Evolutionary conservation across 257 asterid genomes (phyloP).

Genomic region (Plectranthus barbatus): DNA sequence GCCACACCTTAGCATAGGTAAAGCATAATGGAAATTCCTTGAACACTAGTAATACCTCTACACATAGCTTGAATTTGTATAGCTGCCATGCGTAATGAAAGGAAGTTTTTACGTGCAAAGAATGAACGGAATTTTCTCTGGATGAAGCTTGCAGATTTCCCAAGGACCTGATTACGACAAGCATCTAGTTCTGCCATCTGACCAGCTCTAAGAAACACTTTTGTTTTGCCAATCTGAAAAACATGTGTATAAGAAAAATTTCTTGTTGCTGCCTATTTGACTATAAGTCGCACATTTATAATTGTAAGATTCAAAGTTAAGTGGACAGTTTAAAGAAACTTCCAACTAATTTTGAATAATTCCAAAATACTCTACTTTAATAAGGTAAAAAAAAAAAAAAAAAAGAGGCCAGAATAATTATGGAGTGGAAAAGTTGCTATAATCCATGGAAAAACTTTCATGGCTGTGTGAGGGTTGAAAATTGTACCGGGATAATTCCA

Average conservation of each 20-base stretch:
- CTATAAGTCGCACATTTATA: neutral
- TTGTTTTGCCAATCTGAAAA: conserved; percentile 79
- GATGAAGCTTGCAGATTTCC: conserved; percentile 53
- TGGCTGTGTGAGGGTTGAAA: neutral
- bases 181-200: conserved; percentile 91
- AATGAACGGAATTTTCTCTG: conserved; percentile 56
- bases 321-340: no score
- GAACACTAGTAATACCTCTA: conserved; percentile 47
- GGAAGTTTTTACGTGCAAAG: conserved; percentile 43
- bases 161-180: conserved; percentile 61
- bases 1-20: neutral
- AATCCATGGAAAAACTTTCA: neutral
- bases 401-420: neutral
- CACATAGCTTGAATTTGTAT: conserved; percentile 55
- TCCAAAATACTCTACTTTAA: no score
- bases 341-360: no score
- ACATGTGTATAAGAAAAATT: conserved; percentile 2
- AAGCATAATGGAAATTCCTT: neutral
- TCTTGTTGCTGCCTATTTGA: neutral
- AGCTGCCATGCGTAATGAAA: conserved; percentile 41
- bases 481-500: neutral
- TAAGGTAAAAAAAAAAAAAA: no score
- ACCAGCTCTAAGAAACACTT: conserved; percentile 91
- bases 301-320: neutral
- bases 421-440: neutral